A percentile compares a stretch with the other conserved stretches of the same genome.
phyloP scores from a whole-genome alignment of 2,329 filamentous ascomycete genomes.

The Alternaria rosae region DNA sequence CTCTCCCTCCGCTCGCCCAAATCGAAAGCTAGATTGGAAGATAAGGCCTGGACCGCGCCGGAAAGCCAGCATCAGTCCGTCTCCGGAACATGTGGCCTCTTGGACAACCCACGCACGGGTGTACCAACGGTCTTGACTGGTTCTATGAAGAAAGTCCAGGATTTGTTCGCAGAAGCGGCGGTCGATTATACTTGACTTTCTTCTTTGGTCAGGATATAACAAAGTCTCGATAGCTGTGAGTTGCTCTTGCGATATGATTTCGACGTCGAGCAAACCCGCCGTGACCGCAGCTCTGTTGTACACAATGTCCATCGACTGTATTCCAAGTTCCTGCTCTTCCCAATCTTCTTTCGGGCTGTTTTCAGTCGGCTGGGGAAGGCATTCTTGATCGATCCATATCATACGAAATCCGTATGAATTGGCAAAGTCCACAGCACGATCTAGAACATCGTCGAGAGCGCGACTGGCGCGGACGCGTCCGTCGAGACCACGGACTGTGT shows the following conservation, averaged over 20 bases:
- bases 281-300: background rate
- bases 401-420: background rate
- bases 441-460: background rate
- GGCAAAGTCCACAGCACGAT: background rate
- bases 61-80: background rate
- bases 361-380: background rate
- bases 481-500: background rate
- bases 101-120: background rate
- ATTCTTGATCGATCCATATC: background rate
- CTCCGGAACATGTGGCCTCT: background rate
- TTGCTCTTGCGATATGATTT: background rate
- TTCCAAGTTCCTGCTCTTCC: background rate
- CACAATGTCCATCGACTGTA: background rate
- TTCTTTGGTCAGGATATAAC: background rate
- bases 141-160: background rate
- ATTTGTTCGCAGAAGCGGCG: background rate
- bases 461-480: background rate
- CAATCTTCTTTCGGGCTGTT: background rate
- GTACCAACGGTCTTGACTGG: background rate
- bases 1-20: background rate
- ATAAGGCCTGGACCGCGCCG: background rate
- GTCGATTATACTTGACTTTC: background rate
- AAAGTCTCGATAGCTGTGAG: background rate
- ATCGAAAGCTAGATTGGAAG: background rate
- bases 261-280: background rate